Evolutionary conservation across 1,139 yeast species (phyloP).

Genomic region (Meyerozyma sp.): DNA sequence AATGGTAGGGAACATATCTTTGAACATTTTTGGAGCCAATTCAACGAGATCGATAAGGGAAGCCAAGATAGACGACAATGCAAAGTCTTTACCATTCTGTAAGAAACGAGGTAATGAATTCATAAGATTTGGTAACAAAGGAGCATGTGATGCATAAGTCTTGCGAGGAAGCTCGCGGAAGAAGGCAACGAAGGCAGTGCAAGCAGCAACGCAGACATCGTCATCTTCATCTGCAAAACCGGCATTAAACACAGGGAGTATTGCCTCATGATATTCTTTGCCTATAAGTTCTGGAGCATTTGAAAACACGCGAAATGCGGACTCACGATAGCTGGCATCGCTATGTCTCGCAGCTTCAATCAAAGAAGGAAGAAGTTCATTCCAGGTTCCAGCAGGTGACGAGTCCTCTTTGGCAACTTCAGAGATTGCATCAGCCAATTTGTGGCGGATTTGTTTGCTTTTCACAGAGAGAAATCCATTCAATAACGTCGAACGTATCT

Average conservation of each 20-base stretch:
- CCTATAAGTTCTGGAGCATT: conserved; percentile 78
- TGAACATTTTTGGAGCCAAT: conserved; percentile 91
- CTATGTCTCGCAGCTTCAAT: conserved; percentile 60
- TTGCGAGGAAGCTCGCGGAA: conserved; percentile 77
- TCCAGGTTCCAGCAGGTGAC: conserved; percentile 57
- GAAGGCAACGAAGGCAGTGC: conserved; percentile 87
- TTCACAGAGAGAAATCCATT: conserved; percentile 68
- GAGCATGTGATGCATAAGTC: conserved; percentile 71
- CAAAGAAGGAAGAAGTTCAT: conserved; percentile 69
- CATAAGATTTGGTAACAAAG: conserved; percentile 74
- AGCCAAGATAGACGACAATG: conserved; percentile 84
- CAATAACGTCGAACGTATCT: conserved; percentile 62
- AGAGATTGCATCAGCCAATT: conserved; percentile 89
- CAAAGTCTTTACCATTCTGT: conserved; percentile 70
- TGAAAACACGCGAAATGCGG: conserved; percentile 84
- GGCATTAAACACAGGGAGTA: conserved; percentile 64
- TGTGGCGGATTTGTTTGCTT: conserved; percentile 75
- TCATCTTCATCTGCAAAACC: conserved; percentile 80
- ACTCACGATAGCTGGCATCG: conserved; percentile 77
- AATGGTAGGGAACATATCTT: conserved; percentile 81
- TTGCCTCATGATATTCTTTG: conserved; percentile 47
- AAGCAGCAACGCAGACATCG: conserved; percentile 85
- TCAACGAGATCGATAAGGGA: conserved; percentile 85
- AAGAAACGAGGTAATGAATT: conserved; percentile 84
- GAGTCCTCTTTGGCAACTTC: conserved; percentile 75